Base-by-base conservation (phyloP, 1,139 yeast genomes). In the Taphrina communis region DNA sequence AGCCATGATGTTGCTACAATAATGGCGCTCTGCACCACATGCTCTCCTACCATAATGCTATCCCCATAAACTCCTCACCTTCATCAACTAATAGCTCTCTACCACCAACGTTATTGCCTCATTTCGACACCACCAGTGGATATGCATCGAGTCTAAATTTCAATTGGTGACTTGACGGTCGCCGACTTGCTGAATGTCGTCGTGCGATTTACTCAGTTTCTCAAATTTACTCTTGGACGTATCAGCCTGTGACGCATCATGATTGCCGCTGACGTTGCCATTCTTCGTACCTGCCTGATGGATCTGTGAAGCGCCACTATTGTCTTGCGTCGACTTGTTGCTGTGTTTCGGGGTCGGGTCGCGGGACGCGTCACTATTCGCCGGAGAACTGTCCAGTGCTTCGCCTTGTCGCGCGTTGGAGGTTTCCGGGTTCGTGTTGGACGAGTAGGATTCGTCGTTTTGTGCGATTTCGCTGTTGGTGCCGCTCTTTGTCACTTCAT, bases 371-470 rank as follows among this genome's bases (percentile, higher is more conserved):
- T 35, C 61, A 12, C 41, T 19, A 35, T 63, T 63, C 8, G 67
- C 67, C 17, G 61, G 61, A 12, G 67, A 63, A 25, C 55, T 41
- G n/a, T 63, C 67, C 25, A 63, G 67, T n/a, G 67, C 60, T 14
- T 55, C 67, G 17, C 67, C 67, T n/a, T 56, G 52, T 35, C 44
- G 11, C 19, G 19, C 39, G 12, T 57, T 53, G 31, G 67, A 63
- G 8, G 31, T 19, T n/a, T 38, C 44, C 44, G 67, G 67, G 31
- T 63, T 39, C 31, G 67, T 63, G 44, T 63, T 63, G 53, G 46
- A 6, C 35, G 67, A 63, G 42, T 52, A 63, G 17, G 67, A 56
- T 19, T 63, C 67, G 8, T 63, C 61, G 38, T 57, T 46, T 41
- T 63, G 60, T 46, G 67, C 53, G 19, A 63, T 25, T 39, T 63